Base-by-base conservation (phyloP, 495 filamentous ascomycete species). In the Penicillium argentinense region DNA sequence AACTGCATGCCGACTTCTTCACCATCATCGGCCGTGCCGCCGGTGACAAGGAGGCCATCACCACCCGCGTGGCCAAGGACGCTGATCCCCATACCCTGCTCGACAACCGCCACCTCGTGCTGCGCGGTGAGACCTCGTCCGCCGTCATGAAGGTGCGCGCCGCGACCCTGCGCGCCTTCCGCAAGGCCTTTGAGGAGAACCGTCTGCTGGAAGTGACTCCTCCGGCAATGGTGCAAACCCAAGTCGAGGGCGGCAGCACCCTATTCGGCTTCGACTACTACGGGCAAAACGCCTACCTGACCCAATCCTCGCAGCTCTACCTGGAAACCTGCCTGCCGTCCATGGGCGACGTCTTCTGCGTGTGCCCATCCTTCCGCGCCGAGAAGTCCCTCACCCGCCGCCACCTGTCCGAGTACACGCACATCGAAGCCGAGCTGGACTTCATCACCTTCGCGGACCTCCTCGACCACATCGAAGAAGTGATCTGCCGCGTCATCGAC, bases 331-430 rank as follows among this genome's bases (percentile, higher is more conserved):
- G 87, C 47, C 74, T 99, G 11, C 89, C 90, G 12, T 89, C 86
- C 17, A 74, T 97, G 47, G 93, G 93, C 46, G 87, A 97, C 57
- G 91, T 96, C 48, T 99, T 89, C 79, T 97, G 92, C 67, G 89
- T 99, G 50, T 92, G 95, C 72, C 93, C 95, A 56, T 97, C 93
- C 9, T 99, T 97, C 84, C 92, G 93, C 40, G 93, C 93, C 18
- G 93, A 99, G 68, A 96, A 96, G 68, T 92, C 87, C 3, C 75
- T 96, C 14, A 99, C 93, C 42, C 86, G 93, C 30, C 89, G 93
- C 54, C 93, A 99, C 66, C 70, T 98, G 54, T 89, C 88, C 27
- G 92, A 96, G 69, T 99, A 97, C 74, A 95, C 93, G 1, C 93
- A 99, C 73, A 80, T 99, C 51, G 93, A 99, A 70, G 95, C 87